Conservation (phyloP, 1,139 yeast species). For the Geotrichum reessii region DNA sequence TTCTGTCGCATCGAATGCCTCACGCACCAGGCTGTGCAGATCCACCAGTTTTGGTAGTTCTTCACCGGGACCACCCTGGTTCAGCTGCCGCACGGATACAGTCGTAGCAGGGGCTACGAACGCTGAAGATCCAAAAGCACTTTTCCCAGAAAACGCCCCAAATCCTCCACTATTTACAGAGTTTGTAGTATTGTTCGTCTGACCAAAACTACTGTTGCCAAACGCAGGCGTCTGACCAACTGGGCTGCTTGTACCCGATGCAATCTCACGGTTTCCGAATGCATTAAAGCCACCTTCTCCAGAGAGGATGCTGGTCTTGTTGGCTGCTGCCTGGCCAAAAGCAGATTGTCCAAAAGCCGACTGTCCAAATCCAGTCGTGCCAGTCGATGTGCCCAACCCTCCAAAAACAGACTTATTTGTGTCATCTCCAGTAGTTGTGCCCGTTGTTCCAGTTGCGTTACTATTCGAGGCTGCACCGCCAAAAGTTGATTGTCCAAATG, state of each 20-base stretch:
- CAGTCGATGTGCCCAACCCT: conserved; percentile 24
- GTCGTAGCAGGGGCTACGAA: conserved; percentile 2
- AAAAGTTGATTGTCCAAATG: conserved; percentile 19
- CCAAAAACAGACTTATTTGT: neutral
- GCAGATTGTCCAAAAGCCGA: conserved; percentile 17
- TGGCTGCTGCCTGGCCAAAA: conserved; percentile 1
- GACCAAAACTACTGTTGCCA: conserved; percentile 1
- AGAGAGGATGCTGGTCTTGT: conserved; percentile 23
- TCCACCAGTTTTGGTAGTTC: conserved; percentile 35
- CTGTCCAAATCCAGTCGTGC: neutral
- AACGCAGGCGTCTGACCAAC: conserved; percentile 8
- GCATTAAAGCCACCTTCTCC: conserved; percentile 12
- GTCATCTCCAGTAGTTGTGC: neutral
- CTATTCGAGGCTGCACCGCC: neutral
- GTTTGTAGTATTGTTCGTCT: conserved; percentile 9
- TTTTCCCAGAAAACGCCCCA: conserved; percentile 12
- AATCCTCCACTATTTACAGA: conserved; percentile 16
- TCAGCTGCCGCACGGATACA: neutral
- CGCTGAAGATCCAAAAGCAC: conserved; percentile 8
- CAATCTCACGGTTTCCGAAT: neutral
- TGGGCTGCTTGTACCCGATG: neutral
- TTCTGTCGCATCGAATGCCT: conserved; percentile 46
- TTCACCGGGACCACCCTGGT: conserved; percentile 31
- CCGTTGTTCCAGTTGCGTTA: neutral
- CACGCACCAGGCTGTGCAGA: conserved; percentile 41